A percentile compares a stretch with the other conserved stretches of the same genome.
Evolutionary conservation across 495 filamentous ascomycete genomes (phyloP).

Genomic region (Patellaria atrata): DNA sequence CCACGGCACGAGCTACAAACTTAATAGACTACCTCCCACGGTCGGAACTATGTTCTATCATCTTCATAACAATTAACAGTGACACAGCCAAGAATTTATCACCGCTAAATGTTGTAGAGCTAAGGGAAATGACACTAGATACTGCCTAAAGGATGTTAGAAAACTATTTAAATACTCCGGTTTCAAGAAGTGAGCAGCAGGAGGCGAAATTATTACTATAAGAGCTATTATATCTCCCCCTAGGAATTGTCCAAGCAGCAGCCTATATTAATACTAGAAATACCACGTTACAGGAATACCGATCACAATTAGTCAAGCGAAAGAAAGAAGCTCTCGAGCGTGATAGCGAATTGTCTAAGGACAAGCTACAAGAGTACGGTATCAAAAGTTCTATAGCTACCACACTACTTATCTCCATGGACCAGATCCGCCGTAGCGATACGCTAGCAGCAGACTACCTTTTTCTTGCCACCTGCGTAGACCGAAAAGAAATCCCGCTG

Average conservation of each 20-base stretch:
- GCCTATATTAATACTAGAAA: neutral
- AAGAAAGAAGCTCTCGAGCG: slow-evolving; percentile 1
- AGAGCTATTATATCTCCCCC: slow-evolving; percentile 5
- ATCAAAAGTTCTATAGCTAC: too few species aligned
- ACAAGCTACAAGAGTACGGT: too few species aligned
- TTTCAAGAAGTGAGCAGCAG: neutral
- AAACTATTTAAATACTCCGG: neutral
- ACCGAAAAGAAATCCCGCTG: slow-evolving; percentile 9
- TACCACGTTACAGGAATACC: neutral
- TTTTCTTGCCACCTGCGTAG: slow-evolving; percentile 14
- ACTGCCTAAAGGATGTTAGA: neutral
- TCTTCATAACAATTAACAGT: slow-evolving; percentile 39
- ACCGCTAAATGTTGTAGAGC: slow-evolving; percentile 1
- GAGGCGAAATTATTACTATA: neutral
- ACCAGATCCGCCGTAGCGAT: neutral
- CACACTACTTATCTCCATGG: slow-evolving; percentile 1
- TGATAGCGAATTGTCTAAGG: slow-evolving; percentile 1
- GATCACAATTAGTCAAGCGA: neutral
- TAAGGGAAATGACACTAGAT: slow-evolving; percentile 1
- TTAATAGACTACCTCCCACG: slow-evolving; percentile 3
- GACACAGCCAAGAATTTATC: slow-evolving; percentile 17
- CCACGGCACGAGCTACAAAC: too few species aligned
- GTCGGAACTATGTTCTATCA: slow-evolving; percentile 22
- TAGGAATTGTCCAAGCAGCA: slow-evolving; percentile 8
- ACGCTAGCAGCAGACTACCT: slow-evolving; percentile 13